Percentiles rank a stretch among this genome's conserved stretches.
phyloP scores from a whole-genome alignment of 768 basidiomycete species.

The Clitopilus passeckerianus region DNA sequence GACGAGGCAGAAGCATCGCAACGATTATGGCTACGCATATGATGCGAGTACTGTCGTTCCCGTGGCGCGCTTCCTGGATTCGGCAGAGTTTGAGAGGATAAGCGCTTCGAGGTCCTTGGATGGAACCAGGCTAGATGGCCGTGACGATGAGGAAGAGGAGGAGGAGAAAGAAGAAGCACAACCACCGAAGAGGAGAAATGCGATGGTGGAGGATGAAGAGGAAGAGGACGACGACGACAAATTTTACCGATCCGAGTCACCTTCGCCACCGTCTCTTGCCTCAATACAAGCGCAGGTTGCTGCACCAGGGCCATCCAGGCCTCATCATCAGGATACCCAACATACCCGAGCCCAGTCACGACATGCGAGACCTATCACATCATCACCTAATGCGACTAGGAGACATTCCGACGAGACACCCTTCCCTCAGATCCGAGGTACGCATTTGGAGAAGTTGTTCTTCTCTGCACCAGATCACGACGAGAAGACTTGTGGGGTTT shows the following conservation, averaged over 20 bases:
- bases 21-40: not conserved
- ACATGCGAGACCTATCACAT: conserved; percentile 1
- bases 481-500: conserved; percentile 61
- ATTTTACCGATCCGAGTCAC: not conserved
- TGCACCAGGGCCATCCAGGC: not conserved
- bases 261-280: not conserved
- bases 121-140: conserved; percentile 10
- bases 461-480: conserved; percentile 78
- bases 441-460: conserved; percentile 73
- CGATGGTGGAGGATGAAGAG: not conserved
- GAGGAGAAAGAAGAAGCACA: conserved; percentile 6
- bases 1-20: conserved; percentile 19
- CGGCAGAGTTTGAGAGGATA: conserved; percentile 58
- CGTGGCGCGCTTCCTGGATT: conserved; percentile 41
- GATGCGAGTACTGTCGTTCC: not conserved
- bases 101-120: conserved; percentile 46
- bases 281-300: not conserved
- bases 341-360: not conserved
- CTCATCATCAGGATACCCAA: not conserved
- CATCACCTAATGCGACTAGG: conserved; percentile 1
- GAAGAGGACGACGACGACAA: not conserved
- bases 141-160: conserved; percentile 12
- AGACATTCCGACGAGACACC: conserved; percentile 35
- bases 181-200: not conserved
- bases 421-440: conserved; percentile 82